Evolutionary conservation across 2,329 filamentous ascomycete genomes (phyloP), one percentile per base, ranked within the genome.

Genomic region (Diaporthe eres): DNA sequence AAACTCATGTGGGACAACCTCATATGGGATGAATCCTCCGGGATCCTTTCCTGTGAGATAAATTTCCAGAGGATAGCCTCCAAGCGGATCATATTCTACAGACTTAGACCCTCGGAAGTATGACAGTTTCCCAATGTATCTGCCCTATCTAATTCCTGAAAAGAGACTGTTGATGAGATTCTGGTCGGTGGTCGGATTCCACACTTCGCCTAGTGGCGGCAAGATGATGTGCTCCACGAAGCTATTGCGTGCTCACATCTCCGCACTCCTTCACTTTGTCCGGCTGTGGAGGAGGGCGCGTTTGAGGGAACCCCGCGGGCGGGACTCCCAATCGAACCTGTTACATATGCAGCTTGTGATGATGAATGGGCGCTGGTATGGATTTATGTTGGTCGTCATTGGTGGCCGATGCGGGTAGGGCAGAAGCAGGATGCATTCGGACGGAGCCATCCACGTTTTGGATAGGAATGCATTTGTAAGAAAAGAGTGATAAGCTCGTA

Each of bases 211-310:
- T 31, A 37, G 37, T 37, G 44, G 28, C 63, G 7, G 28, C 34
- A 28, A 53, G 25, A 63, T 60, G 60, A 34, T 76, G 71, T 72
- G 75, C 78, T 77, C 72, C 76, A 75, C 68, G 72, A 77, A 39
- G 25, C 75, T 42, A 73, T 71, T 68, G 53, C 53, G 74, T 71
- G 60, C 72, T 53, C 31, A 49, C 72, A 75, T 76, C 61, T 65
- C 65, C 72, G 65, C 61, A 77, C 51, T 71, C 31, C 5, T 6
- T 51, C 31, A 39, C 47, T 28, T 31, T 19, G 9, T 63, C 34
- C 34, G 22, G 47, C 34, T 44, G 53, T 34, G 57, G 31, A 39
- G 63, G 63, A 25, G 17, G 3, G 53, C 63, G 22, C 13, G 8
- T 51, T 2, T 34, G n/a, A 31, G 63, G 39, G 57, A 28, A 51